Conservation (phyloP, 306 rosid genomes). For the Betula pendula region DNA sequence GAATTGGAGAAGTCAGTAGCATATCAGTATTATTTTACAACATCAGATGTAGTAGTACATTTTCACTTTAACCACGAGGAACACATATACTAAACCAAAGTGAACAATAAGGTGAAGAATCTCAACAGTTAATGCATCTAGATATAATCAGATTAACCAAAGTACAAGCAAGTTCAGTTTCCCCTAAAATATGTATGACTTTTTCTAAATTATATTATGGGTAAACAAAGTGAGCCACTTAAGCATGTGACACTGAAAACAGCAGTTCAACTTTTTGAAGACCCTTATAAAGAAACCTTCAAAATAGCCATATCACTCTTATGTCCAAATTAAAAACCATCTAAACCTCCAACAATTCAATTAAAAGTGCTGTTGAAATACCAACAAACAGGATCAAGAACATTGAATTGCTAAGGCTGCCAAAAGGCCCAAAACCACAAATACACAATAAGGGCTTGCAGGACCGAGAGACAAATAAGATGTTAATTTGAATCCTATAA, state of each 20-base stretch:
- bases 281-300: neutral
- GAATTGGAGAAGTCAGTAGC: slow-evolving; percentile 27
- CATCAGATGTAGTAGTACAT: neutral
- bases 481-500: neutral
- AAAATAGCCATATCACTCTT: neutral
- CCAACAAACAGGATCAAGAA: neutral
- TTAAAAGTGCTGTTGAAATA: neutral
- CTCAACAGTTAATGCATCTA: neutral
- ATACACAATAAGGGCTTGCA: neutral
- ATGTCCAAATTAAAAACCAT: neutral
- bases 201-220: neutral
- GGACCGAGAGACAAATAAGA: neutral
- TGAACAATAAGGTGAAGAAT: neutral
- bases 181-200: neutral
- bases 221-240: neutral
- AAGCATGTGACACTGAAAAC: neutral
- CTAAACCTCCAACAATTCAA: neutral
- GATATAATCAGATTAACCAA: slow-evolving; percentile 7
- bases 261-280: slow-evolving; percentile 3
- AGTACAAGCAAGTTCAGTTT: neutral
- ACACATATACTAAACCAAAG: neutral
- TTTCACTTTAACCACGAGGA: neutral
- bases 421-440: neutral
- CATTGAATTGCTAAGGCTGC: neutral
- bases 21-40: slow-evolving; percentile 17